A percentile compares a stretch with the other conserved stretches of the same genome.
phyloP scores from a whole-genome alignment of 768 basidiomycete species.

The Leucogyrophana mollusca region DNA sequence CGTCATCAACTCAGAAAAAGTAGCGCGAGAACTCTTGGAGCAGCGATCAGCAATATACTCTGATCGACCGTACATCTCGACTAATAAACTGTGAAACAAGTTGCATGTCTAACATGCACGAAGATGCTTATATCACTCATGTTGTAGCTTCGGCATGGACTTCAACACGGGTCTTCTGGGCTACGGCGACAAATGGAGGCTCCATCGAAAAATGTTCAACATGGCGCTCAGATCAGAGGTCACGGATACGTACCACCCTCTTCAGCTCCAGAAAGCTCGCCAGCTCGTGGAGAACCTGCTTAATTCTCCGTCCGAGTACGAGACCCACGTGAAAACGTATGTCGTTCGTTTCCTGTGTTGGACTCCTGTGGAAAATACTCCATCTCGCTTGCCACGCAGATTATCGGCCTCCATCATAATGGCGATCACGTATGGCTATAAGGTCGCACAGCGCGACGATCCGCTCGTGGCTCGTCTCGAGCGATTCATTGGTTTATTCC shows the following conservation, averaged over 20 bases:
- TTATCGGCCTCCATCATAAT: slow-evolving; percentile 21
- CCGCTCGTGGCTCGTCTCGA: slow-evolving; percentile 22
- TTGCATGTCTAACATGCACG: not conserved
- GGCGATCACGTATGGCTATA: slow-evolving; percentile 23
- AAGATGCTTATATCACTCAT: not conserved
- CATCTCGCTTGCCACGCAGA: slow-evolving; percentile 9
- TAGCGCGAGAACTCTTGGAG: slow-evolving; percentile 24
- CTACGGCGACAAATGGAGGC: slow-evolving; percentile 28
- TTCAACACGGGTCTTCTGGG: slow-evolving; percentile 27
- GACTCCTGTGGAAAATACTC: not conserved
- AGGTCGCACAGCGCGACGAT: slow-evolving; percentile 19
- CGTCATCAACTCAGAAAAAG: slow-evolving; percentile 21
- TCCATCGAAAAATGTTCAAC: slow-evolving; percentile 27
- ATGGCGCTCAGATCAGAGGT: slow-evolving; percentile 15
- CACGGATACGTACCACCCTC: slow-evolving; percentile 7
- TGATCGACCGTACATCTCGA: slow-evolving; percentile 21
- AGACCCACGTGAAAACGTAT: slow-evolving; percentile 18
- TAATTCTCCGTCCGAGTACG: slow-evolving; percentile 12
- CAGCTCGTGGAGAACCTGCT: slow-evolving; percentile 25
- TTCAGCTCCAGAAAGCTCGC: slow-evolving; percentile 16
- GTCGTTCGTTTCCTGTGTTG: slow-evolving; percentile 11
- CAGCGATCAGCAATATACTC: slow-evolving; percentile 26
- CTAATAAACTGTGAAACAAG: slow-evolving; percentile 17
- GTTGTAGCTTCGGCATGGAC: slow-evolving; percentile 28
- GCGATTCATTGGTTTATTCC: slow-evolving; percentile 10